Evolutionary conservation across 2,329 filamentous ascomycete species (phyloP).

Genomic region (Chalara sp.): DNA sequence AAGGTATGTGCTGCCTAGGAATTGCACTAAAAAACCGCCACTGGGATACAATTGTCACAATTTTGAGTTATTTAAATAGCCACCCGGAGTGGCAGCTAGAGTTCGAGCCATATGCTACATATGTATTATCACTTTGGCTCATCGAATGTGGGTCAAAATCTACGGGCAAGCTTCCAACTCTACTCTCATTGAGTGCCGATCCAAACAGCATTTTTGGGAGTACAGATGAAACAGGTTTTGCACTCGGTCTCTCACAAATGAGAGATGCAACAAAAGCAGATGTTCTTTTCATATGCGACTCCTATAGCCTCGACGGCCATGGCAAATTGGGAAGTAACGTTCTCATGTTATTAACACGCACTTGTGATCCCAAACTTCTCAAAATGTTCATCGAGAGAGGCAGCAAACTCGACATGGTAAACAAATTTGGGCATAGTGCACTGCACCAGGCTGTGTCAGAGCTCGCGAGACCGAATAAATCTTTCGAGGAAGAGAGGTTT

Average conservation of each 20-base stretch:
- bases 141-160: background rate
- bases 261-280: background rate
- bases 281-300: background rate
- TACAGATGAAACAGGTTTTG: background rate
- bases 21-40: background rate
- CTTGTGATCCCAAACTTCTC: background rate
- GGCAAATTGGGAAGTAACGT: background rate
- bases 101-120: background rate
- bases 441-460: background rate
- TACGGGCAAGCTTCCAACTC: background rate
- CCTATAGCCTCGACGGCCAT: background rate
- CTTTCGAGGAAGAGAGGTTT: background rate
- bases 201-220: background rate
- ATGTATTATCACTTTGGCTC: background rate
- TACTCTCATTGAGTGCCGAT: slow-evolving; percentile 1
- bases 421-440: background rate
- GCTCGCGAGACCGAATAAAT: background rate
- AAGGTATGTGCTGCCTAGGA: background rate
- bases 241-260: background rate
- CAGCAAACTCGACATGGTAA: background rate
- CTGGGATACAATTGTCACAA: background rate
- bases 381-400: background rate
- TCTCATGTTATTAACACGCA: background rate
- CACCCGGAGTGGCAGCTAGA: background rate
- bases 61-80: background rate